These are phyloP conservation scores for Candolleomyces aberdarensis DNA, from an alignment of 768 basidiomycete species.

Conservation along the genomic window DNA sequence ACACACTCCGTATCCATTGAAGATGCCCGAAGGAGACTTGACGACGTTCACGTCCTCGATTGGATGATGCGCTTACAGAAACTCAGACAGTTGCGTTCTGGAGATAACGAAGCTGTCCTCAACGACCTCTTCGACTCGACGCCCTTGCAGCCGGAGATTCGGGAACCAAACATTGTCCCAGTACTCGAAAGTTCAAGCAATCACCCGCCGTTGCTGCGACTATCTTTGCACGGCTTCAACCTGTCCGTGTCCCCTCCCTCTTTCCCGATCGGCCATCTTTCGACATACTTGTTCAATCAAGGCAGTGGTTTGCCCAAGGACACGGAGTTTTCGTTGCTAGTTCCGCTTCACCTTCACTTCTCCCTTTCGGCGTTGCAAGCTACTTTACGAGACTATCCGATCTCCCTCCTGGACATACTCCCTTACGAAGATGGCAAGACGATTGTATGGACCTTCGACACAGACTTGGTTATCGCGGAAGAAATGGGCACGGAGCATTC, in stretches of 20 bases:
- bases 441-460: slow-evolving; percentile 61
- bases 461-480: slow-evolving; percentile 83
- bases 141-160: slow-evolving; percentile 20
- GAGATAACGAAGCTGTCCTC: slow-evolving; percentile 45
- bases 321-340: slow-evolving; percentile 72
- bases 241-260: slow-evolving; percentile 58
- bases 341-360: slow-evolving; percentile 80
- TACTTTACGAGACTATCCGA: slow-evolving; percentile 82
- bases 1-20: slow-evolving; percentile 65
- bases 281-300: slow-evolving; percentile 62
- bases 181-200: slow-evolving; percentile 22
- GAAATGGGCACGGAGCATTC: slow-evolving; percentile 72
- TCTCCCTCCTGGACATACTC: slow-evolving; percentile 79
- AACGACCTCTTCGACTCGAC: slow-evolving; percentile 41
- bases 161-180: slow-evolving; percentile 46
- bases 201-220: slow-evolving; percentile 68
- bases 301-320: slow-evolving; percentile 68
- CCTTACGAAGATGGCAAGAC: slow-evolving; percentile 31
- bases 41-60: slow-evolving; percentile 65
- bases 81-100: slow-evolving; percentile 41
- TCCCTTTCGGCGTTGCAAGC: slow-evolving; percentile 57
- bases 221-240: slow-evolving; percentile 55
- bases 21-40: slow-evolving; percentile 69
- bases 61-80: slow-evolving; percentile 64
- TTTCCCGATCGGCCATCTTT: slow-evolving; percentile 51